Evolutionary conservation across 192 early-diverging fungal species (phyloP), one percentile per base, ranked within the genome.

Genomic region (Coemansia sp.): DNA sequence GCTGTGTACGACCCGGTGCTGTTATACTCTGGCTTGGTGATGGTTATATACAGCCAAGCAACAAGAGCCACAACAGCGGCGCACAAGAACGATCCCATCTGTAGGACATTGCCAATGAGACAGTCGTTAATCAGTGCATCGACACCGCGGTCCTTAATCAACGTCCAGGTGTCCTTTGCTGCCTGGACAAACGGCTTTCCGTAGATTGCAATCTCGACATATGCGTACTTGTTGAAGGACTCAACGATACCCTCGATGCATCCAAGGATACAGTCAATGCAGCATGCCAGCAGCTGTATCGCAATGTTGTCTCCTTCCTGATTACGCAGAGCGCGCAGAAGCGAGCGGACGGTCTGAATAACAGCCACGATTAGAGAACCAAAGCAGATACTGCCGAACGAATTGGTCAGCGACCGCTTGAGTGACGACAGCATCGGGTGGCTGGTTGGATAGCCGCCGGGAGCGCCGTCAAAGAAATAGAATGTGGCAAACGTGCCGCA

Each of bases 121-220:
- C 78, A 85, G 77, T 99, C 96, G 69, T 96, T 99, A 71, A 89
- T 86, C 43, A 93, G 57, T 5, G 85, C 84, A 33, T 89, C 86
- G 12, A 90, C 68, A 10, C 87, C 89, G 43, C 86, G 85, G 61
- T 88, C 84, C 68, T 91, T 89, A 63, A 92, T 80, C 50, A 98
- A 52, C 15, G 69, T 73, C 94, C 94, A 99, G 6, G 96, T 97
- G 43, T 90, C 88, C 48, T 80, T 81, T 12, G 83, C 89, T 11
- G 89, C 81, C 18, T 69, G 67, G 11, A 83, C 59, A 62, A 87
- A 89, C 12, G 83, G 61, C 55, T 90, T 88, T 59, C 91, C 93
- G 59, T 92, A 94, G 41, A 96, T 85, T 40, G 93, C 95, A 9
- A 99, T 89, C 59, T 94, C 87, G 15, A 90, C 86, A 67, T 93